Evolutionary conservation across 768 basidiomycete genomes (phyloP).

Genomic region (Termitomyces sp.): DNA sequence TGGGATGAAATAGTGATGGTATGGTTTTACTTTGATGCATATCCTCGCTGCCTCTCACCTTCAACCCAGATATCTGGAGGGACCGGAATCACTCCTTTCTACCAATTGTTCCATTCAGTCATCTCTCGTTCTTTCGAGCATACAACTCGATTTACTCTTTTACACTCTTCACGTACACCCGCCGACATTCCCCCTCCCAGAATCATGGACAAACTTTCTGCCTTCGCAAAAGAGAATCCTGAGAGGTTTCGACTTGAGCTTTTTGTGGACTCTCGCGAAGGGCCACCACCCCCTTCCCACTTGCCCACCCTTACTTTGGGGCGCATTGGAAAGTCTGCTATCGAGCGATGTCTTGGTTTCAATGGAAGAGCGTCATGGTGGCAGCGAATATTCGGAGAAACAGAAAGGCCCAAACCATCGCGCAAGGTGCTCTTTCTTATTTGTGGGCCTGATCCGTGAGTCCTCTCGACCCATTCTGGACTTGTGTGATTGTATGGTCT

Average conservation of each 20-base stretch:
- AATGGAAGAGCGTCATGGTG: slow-evolving; percentile 26
- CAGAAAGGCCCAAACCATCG: slow-evolving; percentile 13
- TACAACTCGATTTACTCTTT: slow-evolving; percentile 58
- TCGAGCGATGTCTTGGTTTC: slow-evolving; percentile 36
- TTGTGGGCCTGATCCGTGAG: slow-evolving; percentile 82
- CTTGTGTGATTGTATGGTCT: background rate
- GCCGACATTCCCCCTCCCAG: slow-evolving; percentile 64
- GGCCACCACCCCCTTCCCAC: slow-evolving; percentile 14
- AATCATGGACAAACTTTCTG: slow-evolving; percentile 48
- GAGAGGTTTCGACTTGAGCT: slow-evolving; percentile 50
- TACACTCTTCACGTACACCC: slow-evolving; percentile 62
- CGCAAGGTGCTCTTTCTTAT: slow-evolving; percentile 61
- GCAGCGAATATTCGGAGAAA: slow-evolving; percentile 22
- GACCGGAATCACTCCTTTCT: slow-evolving; percentile 83
- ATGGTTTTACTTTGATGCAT: slow-evolving; percentile 11
- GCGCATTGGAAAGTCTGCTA: slow-evolving; percentile 44
- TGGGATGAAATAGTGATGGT: slow-evolving; percentile 86
- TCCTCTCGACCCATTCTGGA: slow-evolving; percentile 3
- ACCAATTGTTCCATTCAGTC: slow-evolving; percentile 60
- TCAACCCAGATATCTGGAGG: slow-evolving; percentile 74
- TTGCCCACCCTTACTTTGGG: slow-evolving; percentile 33
- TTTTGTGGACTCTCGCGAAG: slow-evolving; percentile 54
- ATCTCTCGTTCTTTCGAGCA: slow-evolving; percentile 29
- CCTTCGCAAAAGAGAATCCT: slow-evolving; percentile 44
- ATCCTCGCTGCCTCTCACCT: background rate